A percentile compares a stretch with the other conserved stretches of the same genome.
Evolutionary conservation across 257 asterid species (phyloP).

Genomic region (Anisodus acutangulus): DNA sequence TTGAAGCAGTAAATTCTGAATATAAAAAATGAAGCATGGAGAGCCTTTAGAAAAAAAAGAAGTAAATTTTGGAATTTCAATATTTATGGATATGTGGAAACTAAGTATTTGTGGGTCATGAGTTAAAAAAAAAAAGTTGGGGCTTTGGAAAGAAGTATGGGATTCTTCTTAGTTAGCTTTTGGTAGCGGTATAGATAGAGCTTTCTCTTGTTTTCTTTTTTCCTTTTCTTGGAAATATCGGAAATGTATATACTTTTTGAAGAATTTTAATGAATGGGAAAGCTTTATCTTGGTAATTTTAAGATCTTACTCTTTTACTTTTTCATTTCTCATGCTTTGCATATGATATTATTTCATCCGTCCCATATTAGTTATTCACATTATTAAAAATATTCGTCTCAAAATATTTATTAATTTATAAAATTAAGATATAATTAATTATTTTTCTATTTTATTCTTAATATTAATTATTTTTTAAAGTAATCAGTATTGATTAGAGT

Average conservation of each 20-base stretch:
- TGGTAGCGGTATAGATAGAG: neutral
- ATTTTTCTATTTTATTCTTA: too few relatives aligned
- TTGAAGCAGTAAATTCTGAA: neutral
- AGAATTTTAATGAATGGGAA: constrained; percentile 36
- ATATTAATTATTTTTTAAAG: too few relatives aligned
- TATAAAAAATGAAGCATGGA: neutral
- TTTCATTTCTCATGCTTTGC: too few relatives aligned
- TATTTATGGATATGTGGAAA: neutral
- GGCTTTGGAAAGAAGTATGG: too few relatives aligned
- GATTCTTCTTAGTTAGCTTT: too few relatives aligned
- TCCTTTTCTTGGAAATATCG: constrained; percentile 27
- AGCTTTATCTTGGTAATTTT: neutral
- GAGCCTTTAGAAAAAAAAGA: neutral
- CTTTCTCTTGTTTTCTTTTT: neutral
- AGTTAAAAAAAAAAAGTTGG: neutral
- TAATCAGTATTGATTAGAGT: too few relatives aligned
- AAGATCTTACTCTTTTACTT: neutral
- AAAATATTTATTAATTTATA: too few relatives aligned
- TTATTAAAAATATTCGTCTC: too few relatives aligned
- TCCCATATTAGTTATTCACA: too few relatives aligned
- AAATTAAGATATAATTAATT: too few relatives aligned
- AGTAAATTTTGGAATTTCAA: neutral
- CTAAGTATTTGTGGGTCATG: neutral
- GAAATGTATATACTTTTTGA: constrained; percentile 59
- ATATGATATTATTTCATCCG: too few relatives aligned